These are phyloP conservation scores for Nidularia sp. DNA, from an alignment of 768 basidiomycete species.

Conservation along the genomic window DNA sequence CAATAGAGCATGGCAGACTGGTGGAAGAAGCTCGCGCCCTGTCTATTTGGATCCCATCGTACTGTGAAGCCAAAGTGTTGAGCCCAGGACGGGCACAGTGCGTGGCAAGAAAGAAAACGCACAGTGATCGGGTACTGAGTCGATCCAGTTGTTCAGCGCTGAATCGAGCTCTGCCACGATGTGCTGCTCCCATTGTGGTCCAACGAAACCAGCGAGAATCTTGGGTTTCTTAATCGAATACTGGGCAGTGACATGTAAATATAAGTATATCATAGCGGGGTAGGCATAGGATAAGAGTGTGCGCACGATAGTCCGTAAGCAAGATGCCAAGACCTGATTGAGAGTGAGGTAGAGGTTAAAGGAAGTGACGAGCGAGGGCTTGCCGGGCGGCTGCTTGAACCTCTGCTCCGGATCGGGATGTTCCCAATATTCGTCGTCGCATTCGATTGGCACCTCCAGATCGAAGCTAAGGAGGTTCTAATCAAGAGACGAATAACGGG, in stretches of 20 bases:
- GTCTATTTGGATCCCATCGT: conserved; percentile 48
- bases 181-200: conserved; percentile 60
- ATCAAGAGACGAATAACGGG: neutral
- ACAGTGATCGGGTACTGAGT: conserved; percentile 60
- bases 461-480: conserved; percentile 51
- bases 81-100: no score
- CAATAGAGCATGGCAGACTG: conserved; percentile 58
- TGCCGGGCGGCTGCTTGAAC: conserved; percentile 67
- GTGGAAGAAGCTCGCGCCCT: conserved; percentile 41
- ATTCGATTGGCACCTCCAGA: conserved; percentile 60
- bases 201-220: conserved; percentile 56
- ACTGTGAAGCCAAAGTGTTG: conserved; percentile 19
- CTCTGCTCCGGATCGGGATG: conserved; percentile 49
- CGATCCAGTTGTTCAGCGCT: conserved; percentile 68
- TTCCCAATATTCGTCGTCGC: conserved; percentile 77
- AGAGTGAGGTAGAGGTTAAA: conserved; percentile 58
- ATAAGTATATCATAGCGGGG: neutral
- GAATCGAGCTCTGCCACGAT: conserved; percentile 71
- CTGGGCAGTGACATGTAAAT: conserved; percentile 26
- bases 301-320: conserved; percentile 60
- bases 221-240: conserved; percentile 83
- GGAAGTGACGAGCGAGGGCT: conserved; percentile 51
- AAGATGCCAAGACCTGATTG: conserved; percentile 61
- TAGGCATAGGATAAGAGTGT: neutral
- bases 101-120: conserved; percentile 11